These are phyloP conservation scores for Backusella tarrabulga DNA, from an alignment of 192 early-diverging fungal genomes.

Conservation along the genomic window DNA sequence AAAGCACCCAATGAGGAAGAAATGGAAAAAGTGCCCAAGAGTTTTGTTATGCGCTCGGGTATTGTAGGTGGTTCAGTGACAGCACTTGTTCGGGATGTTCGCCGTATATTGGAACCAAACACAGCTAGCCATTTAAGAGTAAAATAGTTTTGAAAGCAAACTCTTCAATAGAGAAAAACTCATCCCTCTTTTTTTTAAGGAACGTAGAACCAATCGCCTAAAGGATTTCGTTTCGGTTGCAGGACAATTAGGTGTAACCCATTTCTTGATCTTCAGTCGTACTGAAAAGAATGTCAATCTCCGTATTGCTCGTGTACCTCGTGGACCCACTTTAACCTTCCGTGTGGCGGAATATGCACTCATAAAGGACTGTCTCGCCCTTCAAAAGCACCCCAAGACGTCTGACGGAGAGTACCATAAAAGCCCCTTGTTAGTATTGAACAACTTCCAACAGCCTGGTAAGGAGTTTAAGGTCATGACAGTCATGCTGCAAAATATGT, in stretches of 20 bases:
- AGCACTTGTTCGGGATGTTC: constrained; percentile 79
- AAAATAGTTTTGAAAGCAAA: constrained; percentile 20
- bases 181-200: constrained; percentile 32
- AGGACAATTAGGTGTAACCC: constrained; percentile 81
- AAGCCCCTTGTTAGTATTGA: constrained; percentile 80
- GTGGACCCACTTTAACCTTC: constrained; percentile 93
- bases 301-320: constrained; percentile 81
- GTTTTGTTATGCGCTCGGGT: constrained; percentile 93
- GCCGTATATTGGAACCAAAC: constrained; percentile 92
- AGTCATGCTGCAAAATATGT: constrained; percentile 96
- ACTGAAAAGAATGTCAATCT: constrained; percentile 82
- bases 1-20: constrained; percentile 43
- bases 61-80: constrained; percentile 73
- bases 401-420: constrained; percentile 76
- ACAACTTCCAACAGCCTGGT: constrained; percentile 70
- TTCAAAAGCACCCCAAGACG: constrained; percentile 77
- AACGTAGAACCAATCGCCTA: constrained; percentile 88
- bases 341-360: constrained; percentile 80
- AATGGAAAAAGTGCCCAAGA: constrained; percentile 64
- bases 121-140: constrained; percentile 87
- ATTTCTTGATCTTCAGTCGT: constrained; percentile 86
- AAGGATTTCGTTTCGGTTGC: constrained; percentile 92
- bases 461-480: constrained; percentile 90
- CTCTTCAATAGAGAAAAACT: too few species aligned
- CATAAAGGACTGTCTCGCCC: constrained; percentile 74